Evolutionary conservation across 2,329 filamentous ascomycete species (phyloP).

Genomic region (Ophiocordyceps polyrhachis-furcata): DNA sequence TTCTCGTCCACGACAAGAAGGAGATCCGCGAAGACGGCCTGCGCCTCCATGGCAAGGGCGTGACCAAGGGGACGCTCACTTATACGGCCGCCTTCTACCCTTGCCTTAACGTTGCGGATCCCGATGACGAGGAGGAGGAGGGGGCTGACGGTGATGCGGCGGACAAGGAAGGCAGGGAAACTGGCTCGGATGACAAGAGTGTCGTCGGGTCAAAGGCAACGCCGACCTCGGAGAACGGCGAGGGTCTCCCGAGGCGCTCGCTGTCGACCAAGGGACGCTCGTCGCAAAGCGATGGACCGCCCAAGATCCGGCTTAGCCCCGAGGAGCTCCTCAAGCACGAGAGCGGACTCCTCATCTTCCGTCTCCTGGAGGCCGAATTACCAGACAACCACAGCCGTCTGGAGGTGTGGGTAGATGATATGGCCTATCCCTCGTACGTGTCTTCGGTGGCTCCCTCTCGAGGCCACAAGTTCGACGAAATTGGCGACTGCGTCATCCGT

Average conservation of each 20-base stretch:
- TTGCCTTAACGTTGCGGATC: slow-evolving; percentile 69
- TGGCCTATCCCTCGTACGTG: slow-evolving; percentile 75
- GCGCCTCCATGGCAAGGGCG: slow-evolving; percentile 51
- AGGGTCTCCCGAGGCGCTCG: slow-evolving; percentile 10
- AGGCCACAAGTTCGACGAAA: slow-evolving; percentile 65
- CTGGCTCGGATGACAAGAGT: not conserved
- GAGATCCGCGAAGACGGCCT: slow-evolving; percentile 46
- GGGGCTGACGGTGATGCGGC: slow-evolving; percentile 48
- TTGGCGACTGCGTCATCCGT: slow-evolving; percentile 86
- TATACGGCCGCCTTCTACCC: slow-evolving; percentile 86
- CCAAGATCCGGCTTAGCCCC: slow-evolving; percentile 59
- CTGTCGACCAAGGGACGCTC: slow-evolving; percentile 18
- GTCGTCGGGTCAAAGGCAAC: slow-evolving; percentile 25
- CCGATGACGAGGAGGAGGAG: slow-evolving; percentile 60
- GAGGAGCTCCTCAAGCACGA: slow-evolving; percentile 76
- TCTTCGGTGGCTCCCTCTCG: slow-evolving; percentile 57
- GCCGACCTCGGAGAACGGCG: slow-evolving; percentile 6
- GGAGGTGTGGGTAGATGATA: slow-evolving; percentile 86
- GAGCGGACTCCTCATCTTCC: slow-evolving; percentile 85
- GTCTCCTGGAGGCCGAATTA: slow-evolving; percentile 76
- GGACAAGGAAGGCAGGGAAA: slow-evolving; percentile 18
- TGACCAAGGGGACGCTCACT: slow-evolving; percentile 60
- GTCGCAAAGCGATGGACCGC: slow-evolving; percentile 31
- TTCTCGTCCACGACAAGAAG: slow-evolving; percentile 61
- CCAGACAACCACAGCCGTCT: slow-evolving; percentile 57